These are phyloP conservation scores for Epichloe elymi DNA, from an alignment of 2,329 filamentous ascomycete species.

Conservation along the genomic window DNA sequence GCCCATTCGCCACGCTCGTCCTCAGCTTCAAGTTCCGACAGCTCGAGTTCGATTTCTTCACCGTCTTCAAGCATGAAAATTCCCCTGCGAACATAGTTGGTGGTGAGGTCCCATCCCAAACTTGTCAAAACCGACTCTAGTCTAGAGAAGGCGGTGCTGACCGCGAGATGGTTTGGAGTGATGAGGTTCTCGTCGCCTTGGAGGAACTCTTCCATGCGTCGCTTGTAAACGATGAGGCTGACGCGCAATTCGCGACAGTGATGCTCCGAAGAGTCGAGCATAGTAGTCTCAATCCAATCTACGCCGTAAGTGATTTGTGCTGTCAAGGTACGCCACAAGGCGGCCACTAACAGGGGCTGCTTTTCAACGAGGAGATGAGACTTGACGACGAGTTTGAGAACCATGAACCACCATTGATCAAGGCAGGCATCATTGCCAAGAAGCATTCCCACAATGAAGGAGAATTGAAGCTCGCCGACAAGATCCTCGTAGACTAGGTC, in stretches of 20 bases:
- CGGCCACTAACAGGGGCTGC: constrained; percentile 30
- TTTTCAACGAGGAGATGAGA: constrained; percentile 31
- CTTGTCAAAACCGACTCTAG: constrained; percentile 21
- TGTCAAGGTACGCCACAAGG: constrained; percentile 37
- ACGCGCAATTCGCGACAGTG: constrained; percentile 26
- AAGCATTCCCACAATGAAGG: constrained; percentile 42
- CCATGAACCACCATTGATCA: constrained; percentile 48
- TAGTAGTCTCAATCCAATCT: constrained; percentile 32
- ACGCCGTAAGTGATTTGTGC: constrained; percentile 43
- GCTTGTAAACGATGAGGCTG: constrained; percentile 40
- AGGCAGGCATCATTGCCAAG: constrained; percentile 46
- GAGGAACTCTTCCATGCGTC: constrained; percentile 35
- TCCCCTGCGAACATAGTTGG: constrained; percentile 34
- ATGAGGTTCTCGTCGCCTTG: constrained; percentile 17
- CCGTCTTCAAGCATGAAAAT: constrained; percentile 40
- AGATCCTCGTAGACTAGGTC: constrained; percentile 28
- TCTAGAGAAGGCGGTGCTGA: constrained; percentile 32
- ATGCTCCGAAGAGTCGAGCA: constrained; percentile 23
- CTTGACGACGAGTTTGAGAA: constrained; percentile 37
- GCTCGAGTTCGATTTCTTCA: constrained; percentile 33
- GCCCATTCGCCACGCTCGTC: constrained; percentile 41
- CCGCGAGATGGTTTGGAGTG: constrained; percentile 27
- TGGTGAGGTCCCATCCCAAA: constrained; percentile 43
- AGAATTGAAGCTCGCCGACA: constrained; percentile 47
- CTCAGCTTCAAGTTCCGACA: constrained; percentile 38